Evolutionary conservation across 805 yeast genomes (phyloP), one percentile per base, ranked within the genome.

Genomic region (Zygosaccharomyces pseudorouxii): DNA sequence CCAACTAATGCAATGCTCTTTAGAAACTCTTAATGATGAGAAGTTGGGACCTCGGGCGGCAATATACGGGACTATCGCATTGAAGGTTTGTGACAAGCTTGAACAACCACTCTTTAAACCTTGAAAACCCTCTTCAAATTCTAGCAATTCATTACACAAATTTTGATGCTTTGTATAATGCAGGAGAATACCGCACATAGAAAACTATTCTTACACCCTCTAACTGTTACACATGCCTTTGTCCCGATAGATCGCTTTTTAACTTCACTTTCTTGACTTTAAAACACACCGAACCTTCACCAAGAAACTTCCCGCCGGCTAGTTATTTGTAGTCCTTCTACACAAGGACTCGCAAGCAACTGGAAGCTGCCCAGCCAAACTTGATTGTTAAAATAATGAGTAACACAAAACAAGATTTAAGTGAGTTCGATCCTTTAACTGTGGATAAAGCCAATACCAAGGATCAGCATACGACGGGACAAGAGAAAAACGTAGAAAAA

Each of bases 31-130:
- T 42, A 52, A 66, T 31, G 70, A 68, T 5, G 73, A 69, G 59
- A 68, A 80, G 60, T 85, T 84, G 0, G 89, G 86, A 0, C 95
- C 95, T 60, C 93, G 70, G 4, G 75, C 70, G 1, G 76, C 60
- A 1, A 84, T 72, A 50, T 70, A 68, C 0, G 79, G 77, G 1
- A 73, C 59, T 31, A 80, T 55, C 5, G 60, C 48, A 4, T 70
- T 64, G 51, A 75, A 72, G 2, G 58, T 10, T 4, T 43, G 36
- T 3, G 49, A 47, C 3, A 47, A 25, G 36, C 47, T 41, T 4
- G 45, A 46, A 22, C 46, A 39, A 7, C 44, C 33, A 25, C 44
- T 29, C 12, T 19, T 41, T 12, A 18, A 19, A 7, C 35, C 44
- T 14, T 28, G 19, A 4, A 25, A 33, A 2, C 42, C 50, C 47